Evolutionary conservation across 805 yeast genomes (phyloP).

Genomic region (Ogataea siamensis): DNA sequence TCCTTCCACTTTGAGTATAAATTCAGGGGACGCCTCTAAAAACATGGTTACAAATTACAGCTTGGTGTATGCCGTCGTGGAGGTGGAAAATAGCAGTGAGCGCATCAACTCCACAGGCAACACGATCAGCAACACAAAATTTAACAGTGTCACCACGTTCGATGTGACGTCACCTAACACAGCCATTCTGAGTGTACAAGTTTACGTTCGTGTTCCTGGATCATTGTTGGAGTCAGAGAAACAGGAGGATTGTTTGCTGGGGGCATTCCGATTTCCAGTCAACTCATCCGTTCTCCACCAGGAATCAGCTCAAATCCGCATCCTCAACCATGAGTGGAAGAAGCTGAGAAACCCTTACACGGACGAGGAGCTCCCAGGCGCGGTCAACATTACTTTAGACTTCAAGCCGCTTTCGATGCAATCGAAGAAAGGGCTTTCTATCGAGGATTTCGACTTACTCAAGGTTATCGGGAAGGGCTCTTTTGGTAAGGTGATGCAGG

Average conservation of each 20-base stretch:
- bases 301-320: conserved; percentile 44
- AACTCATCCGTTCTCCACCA: conserved; percentile 18
- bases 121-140: conserved; percentile 70
- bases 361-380: conserved; percentile 31
- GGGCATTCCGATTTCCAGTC: conserved; percentile 64
- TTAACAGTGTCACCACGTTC: conserved; percentile 87
- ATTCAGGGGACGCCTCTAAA: conserved; percentile 49
- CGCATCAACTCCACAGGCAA: conserved; percentile 86
- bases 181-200: conserved; percentile 59
- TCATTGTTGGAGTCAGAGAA: conserved; percentile 43
- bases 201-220: conserved; percentile 76
- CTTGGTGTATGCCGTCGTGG: conserved; percentile 81
- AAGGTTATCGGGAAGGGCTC: conserved; percentile 98
- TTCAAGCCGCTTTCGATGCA: conserved; percentile 35
- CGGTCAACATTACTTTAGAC: conserved; percentile 41
- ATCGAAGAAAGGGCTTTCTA: conserved; percentile 61
- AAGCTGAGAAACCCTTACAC: conserved; percentile 33
- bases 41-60: conserved; percentile 45
- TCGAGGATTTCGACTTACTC: conserved; percentile 88
- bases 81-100: conserved; percentile 92
- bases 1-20: conserved; percentile 43
- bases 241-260: conserved; percentile 69
- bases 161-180: conserved; percentile 67
- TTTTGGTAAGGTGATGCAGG: conserved; percentile 99
- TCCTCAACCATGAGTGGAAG: conserved; percentile 65